Base-by-base conservation (phyloP, 805 yeast genomes). In the Scheffersomyces coipomensis region DNA sequence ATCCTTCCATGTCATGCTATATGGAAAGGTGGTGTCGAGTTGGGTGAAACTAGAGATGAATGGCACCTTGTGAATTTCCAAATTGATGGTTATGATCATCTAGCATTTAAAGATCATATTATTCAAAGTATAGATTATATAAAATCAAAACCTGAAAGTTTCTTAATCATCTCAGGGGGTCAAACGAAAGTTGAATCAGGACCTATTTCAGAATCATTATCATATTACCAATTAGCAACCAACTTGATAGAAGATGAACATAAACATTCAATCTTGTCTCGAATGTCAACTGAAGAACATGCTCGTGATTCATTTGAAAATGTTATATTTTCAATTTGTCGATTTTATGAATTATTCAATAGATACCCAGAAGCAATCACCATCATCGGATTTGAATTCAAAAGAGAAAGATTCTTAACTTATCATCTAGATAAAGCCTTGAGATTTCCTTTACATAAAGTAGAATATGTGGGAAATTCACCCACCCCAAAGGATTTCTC, bases 271-370 rank as follows among this genome's bases (percentile, higher is more conserved):
- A 19, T 45, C 41, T 16, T 49, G 15, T 37, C 49, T 9, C 35
- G 66, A 34, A 58, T 83, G 0, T 44, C 66, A 5, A 61, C 80
- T 1, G 96, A 87, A 52, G 90, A 84, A 48, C 83, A 58, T 55
- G 88, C 95, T 0, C 62, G 88, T 29, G 95, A 87, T 57, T 85
- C 93, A 1, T 83, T 83, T 53, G 95, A 87, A 53, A 87, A 87
- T 56, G 75, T 86, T 5, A 43, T 85, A 2, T 85, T 78, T 56
- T 78, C 84, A 46, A 47, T 83, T 2, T 66, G 75, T 25, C 62
- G 79, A 37, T 85, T 71, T 53, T 56, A 72, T 22, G 79, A 81
- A 46, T 43, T 71, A 2, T 55, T 62, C 3, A 64, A 69, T 0
- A 17, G 7, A 1, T 82, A 73, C 44, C 95, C 95, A 0, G 32